Percentiles rank a stretch among this genome's conserved stretches.
These are phyloP conservation scores for Oenanthe javanica DNA, from an alignment of 140 eudicot species.

Conservation along the genomic window DNA sequence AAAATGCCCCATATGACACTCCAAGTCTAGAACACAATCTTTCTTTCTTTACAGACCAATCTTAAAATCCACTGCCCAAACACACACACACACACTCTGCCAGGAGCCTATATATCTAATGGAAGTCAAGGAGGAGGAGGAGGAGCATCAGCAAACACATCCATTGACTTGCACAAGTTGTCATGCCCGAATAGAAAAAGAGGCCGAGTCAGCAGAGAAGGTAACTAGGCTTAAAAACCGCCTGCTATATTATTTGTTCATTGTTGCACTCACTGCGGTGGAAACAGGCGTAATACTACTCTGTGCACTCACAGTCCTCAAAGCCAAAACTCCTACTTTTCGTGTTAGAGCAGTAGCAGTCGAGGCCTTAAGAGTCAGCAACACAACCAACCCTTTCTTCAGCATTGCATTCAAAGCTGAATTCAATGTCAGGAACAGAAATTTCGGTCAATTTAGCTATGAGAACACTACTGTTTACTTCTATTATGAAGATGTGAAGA, in stretches of 20 bases:
- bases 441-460: not conserved
- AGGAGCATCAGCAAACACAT: slow-evolving; percentile 1
- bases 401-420: slow-evolving; percentile 2
- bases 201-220: not conserved
- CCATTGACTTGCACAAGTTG: slow-evolving; percentile 9
- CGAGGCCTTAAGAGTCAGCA: not conserved
- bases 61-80: not conserved
- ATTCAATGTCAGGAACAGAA: slow-evolving; percentile 5
- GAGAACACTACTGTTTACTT: not conserved
- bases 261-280: not conserved
- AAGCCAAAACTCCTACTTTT: not conserved
- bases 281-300: slow-evolving; percentile 6
- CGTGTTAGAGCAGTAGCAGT: not conserved
- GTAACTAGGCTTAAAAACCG: not conserved
- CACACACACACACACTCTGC: not conserved
- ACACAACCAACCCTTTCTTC: slow-evolving; percentile 3
- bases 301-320: slow-evolving; percentile 8
- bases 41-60: not conserved
- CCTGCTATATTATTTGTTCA: not conserved
- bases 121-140: slow-evolving; percentile 5
- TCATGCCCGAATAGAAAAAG: slow-evolving; percentile 3
- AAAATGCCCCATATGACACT: slow-evolving; percentile 2
- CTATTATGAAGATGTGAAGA: not conserved
- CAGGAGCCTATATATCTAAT: not conserved
- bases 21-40: not conserved